Conservation (phyloP, 2,329 filamentous ascomycete species). For the Colletotrichum salicis region DNA sequence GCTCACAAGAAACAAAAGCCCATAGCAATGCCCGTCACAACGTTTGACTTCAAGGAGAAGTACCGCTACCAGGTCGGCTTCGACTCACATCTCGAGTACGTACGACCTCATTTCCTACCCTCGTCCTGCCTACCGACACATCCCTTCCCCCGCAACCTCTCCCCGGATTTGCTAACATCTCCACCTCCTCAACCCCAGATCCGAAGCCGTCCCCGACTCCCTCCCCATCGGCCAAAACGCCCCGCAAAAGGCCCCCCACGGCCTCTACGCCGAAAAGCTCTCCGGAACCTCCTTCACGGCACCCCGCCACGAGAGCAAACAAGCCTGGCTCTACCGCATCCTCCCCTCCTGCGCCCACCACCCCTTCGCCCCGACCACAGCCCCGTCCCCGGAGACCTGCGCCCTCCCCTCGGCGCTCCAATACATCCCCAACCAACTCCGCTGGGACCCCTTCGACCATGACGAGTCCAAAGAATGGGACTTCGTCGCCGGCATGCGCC, state of each 20-base stretch:
- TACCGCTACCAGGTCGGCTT: constrained; percentile 86
- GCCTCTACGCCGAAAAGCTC: constrained; percentile 84
- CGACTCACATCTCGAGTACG: constrained; percentile 79
- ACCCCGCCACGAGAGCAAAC: constrained; percentile 74
- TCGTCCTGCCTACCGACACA: not conserved
- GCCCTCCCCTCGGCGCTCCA: constrained; percentile 61
- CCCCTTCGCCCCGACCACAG: constrained; percentile 61
- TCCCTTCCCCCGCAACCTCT: not conserved
- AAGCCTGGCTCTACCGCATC: constrained; percentile 79
- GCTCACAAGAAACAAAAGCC: not conserved
- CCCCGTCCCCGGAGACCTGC: constrained; percentile 36
- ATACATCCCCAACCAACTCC: constrained; percentile 82
- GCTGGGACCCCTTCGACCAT: constrained; percentile 81
- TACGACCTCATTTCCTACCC: constrained; percentile 22
- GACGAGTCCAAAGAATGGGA: constrained; percentile 65
- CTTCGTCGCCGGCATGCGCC: constrained; percentile 69
- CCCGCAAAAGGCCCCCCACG: constrained; percentile 81
- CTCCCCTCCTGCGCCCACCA: constrained; percentile 71
- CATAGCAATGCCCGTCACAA: constrained; percentile 59
- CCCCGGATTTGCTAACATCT: not conserved
- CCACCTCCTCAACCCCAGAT: constrained; percentile 55
- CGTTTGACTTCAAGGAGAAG: constrained; percentile 60
- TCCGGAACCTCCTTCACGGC: constrained; percentile 79
- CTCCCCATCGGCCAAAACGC: constrained; percentile 82
- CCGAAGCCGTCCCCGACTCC: constrained; percentile 79